Conservation (phyloP, 2,329 filamentous ascomycete genomes). For the Epichloe hybrida region DNA sequence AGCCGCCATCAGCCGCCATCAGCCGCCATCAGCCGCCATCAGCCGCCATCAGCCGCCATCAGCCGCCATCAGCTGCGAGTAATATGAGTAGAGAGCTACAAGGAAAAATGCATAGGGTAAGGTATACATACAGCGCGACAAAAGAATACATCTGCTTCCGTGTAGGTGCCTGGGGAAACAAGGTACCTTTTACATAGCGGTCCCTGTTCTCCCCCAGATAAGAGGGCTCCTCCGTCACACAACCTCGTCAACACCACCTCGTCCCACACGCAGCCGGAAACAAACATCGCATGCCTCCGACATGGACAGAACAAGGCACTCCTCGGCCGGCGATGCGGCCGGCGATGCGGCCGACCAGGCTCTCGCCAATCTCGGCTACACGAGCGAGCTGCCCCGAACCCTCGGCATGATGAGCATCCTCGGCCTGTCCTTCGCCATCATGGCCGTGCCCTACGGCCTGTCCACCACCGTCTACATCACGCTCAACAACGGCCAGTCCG, state of each 20-base stretch:
- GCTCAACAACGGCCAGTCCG: slow-evolving; percentile 59
- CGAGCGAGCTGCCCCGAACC: slow-evolving; percentile 34
- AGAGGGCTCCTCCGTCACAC: no score
- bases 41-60: no score
- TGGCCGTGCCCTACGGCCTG: slow-evolving; percentile 36
- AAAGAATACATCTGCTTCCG: no score
- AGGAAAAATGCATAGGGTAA: no score
- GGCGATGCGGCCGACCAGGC: slow-evolving; percentile 24
- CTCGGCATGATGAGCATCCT: slow-evolving; percentile 36
- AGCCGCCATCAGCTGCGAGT: no score
- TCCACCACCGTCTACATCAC: slow-evolving; percentile 34
- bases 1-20: no score
- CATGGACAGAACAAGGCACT: slow-evolving; percentile 6
- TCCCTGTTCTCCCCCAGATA: no score
- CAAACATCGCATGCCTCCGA: neutral
- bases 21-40: no score
- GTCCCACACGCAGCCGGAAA: neutral
- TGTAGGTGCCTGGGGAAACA: no score
- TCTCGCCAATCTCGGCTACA: slow-evolving; percentile 35
- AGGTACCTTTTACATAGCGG: no score
- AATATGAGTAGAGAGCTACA: no score
- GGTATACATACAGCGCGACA: no score
- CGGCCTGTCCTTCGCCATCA: slow-evolving; percentile 36
- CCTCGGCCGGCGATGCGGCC: slow-evolving; percentile 9
- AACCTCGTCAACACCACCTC: neutral